These are phyloP conservation scores for Trichosporon asahii DNA, from an alignment of 1,284 basidiomycete species.

Conservation along the genomic window DNA sequence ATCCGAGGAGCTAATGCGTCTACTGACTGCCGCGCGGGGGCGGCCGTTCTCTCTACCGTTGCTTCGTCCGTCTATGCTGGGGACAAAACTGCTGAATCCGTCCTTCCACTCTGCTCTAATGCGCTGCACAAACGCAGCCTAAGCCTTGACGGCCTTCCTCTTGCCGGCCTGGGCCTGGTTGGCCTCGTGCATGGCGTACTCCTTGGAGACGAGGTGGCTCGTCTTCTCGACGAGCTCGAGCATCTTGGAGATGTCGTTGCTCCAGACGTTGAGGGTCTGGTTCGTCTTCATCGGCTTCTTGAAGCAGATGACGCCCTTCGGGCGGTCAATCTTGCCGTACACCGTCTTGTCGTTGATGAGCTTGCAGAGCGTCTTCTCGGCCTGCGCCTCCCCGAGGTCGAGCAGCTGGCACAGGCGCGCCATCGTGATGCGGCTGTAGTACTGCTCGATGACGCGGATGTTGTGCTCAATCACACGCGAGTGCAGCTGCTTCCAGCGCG, in stretches of 20 bases:
- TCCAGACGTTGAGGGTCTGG: slow-evolving; percentile 95
- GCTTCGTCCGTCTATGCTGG: not conserved
- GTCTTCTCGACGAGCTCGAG: slow-evolving; percentile 55
- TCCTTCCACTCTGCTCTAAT: slow-evolving; percentile 4
- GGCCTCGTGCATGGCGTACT: slow-evolving; percentile 52
- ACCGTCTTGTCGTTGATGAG: slow-evolving; percentile 88
- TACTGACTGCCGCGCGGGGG: not conserved
- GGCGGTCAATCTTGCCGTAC: slow-evolving; percentile 89
- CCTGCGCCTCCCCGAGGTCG: slow-evolving; percentile 74
- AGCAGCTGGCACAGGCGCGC: slow-evolving; percentile 78
- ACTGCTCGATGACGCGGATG: slow-evolving; percentile 94
- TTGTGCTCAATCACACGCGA: slow-evolving; percentile 88
- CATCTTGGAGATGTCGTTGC: slow-evolving; percentile 87
- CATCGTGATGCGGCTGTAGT: slow-evolving; percentile 92
- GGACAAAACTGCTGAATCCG: slow-evolving; percentile 3
- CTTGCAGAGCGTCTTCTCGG: slow-evolving; percentile 82
- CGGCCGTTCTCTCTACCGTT: not conserved
- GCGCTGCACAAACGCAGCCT: slow-evolving; percentile 7
- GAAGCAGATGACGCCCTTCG: slow-evolving; percentile 84
- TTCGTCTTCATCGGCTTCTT: slow-evolving; percentile 69
- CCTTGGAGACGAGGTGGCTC: slow-evolving; percentile 56
- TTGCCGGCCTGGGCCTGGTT: slow-evolving; percentile 24
- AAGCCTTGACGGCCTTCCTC: slow-evolving; percentile 29
- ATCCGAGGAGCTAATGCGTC: slow-evolving; percentile 2
- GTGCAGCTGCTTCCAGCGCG: slow-evolving; percentile 93